A percentile compares a stretch with the other conserved stretches of the same genome.
Evolutionary conservation across 305 asterid genomes (phyloP).

Genomic region (Andrographis paniculata): DNA sequence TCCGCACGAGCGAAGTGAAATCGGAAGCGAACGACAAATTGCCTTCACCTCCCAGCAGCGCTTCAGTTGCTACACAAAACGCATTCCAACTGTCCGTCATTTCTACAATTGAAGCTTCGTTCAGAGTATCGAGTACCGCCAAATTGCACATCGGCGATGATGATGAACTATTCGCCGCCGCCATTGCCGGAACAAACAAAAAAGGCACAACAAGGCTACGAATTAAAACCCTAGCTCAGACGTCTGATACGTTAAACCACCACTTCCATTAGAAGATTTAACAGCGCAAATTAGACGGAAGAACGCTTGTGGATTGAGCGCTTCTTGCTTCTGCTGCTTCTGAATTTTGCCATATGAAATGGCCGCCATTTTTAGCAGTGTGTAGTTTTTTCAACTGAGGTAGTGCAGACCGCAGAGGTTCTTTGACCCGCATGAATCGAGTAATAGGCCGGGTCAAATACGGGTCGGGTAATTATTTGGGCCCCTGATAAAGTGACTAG

Average conservation of each 20-base stretch:
- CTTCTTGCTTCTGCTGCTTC: too few species aligned
- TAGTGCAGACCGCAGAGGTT: too few species aligned
- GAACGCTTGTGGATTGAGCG: too few species aligned
- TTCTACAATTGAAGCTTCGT: conserved; percentile 31
- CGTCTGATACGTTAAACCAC: not conserved
- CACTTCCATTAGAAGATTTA: not conserved
- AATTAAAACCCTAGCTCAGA: conserved; percentile 21
- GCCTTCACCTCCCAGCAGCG: conserved; percentile 38
- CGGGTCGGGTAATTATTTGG: too few species aligned
- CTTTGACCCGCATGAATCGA: too few species aligned
- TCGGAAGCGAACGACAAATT: conserved; percentile 33
- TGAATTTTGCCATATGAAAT: too few species aligned
- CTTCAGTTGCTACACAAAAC: conserved; percentile 48
- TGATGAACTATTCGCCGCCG: conserved; percentile 32
- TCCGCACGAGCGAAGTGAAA: conserved; percentile 37
- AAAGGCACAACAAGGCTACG: conserved; percentile 3
- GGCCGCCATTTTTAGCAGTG: too few species aligned
- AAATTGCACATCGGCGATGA: conserved; percentile 43
- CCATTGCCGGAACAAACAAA: conserved; percentile 29
- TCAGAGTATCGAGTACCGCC: conserved; percentile 46
- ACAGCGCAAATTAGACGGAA: not conserved
- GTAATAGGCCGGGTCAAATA: too few species aligned
- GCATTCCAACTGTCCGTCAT: conserved; percentile 62
- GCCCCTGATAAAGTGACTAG: too few species aligned
- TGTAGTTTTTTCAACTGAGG: too few species aligned